Base-by-base conservation (phyloP, 768 basidiomycete species). In the Lactarius tabidus region DNA sequence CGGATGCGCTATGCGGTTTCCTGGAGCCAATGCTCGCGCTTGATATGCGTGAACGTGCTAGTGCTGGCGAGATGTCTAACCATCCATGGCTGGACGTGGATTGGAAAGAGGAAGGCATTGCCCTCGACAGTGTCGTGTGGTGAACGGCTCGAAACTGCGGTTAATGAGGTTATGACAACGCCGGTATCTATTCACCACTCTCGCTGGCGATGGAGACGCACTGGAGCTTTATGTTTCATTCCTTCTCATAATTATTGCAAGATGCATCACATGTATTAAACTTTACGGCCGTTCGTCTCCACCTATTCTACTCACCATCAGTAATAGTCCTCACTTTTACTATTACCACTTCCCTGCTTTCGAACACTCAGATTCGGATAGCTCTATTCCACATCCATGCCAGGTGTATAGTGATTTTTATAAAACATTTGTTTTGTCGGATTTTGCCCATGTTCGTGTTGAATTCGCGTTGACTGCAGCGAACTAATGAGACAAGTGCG, bases 21-120 rank as follows among this genome's bases (percentile, higher is more conserved):
- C 75, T 93, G 67, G 79, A 80, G 69, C 90, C 90, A 33, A 92
- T 92, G 92, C 81, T 93, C 67, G 77, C 80, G 35, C 75, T 87
- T 62, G 88, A 93, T 71, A 86, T 86, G 72, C 81, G 83, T 70
- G 76, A 84, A 60, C 87, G 94, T 38, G 82, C 82, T 51, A 79
- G 84, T 54, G 93, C 93, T 17, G 80, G 83, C 41, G 90, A 93
- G 63, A 80, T 95, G 79, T 79, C 87, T 60, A 79, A 85, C 62
- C 90, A 94, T 71, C 76, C 80, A 57, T 97, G 94, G 94, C 75
- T 96, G 63, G 75, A 76, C 26, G 71, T 79, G 64, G 72, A 76
- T 52, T 70, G 69, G 69, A 59, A 60, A 26, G 60, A 69, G 48
- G 75, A 79, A 45, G 73, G 70, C 41, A 73, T 70, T 41, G 70